Conservation (phyloP, 2,329 filamentous ascomycete species). For the Eutypella sp. region DNA sequence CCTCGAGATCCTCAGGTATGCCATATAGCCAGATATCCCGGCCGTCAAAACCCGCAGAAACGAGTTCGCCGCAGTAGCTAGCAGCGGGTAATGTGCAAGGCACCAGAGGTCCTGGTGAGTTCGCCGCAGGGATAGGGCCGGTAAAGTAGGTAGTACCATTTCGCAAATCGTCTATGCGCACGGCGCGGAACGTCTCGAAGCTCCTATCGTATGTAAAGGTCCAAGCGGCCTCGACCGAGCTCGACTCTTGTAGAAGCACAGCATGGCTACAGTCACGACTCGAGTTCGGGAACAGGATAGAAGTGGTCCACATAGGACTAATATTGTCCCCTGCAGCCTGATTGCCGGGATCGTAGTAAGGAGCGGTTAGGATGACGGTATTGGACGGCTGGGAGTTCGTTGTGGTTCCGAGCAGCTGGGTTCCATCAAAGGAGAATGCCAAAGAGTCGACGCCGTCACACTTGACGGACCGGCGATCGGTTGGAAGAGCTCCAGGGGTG, state of each 20-base stretch:
- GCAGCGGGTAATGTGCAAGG: slow-evolving; percentile 67
- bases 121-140: slow-evolving; percentile 54
- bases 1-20: slow-evolving; percentile 67
- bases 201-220: slow-evolving; percentile 73
- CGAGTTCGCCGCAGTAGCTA: slow-evolving; percentile 64
- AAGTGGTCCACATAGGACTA: slow-evolving; percentile 77
- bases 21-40: slow-evolving; percentile 76
- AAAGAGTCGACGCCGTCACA: slow-evolving; percentile 71
- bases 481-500: slow-evolving; percentile 55
- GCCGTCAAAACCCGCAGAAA: slow-evolving; percentile 67
- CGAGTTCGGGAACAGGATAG: slow-evolving; percentile 79
- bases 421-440: slow-evolving; percentile 72
- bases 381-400: slow-evolving; percentile 58
- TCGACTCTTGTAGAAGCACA: slow-evolving; percentile 59
- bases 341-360: slow-evolving; percentile 70
- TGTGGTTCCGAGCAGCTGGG: slow-evolving; percentile 73
- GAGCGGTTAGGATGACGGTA: slow-evolving; percentile 73
- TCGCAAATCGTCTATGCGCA: slow-evolving; percentile 67
- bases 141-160: slow-evolving; percentile 78
- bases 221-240: slow-evolving; percentile 64
- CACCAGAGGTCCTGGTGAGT: slow-evolving; percentile 52
- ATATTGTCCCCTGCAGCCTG: slow-evolving; percentile 62
- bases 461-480: slow-evolving; percentile 70
- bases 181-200: slow-evolving; percentile 73
- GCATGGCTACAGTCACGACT: slow-evolving; percentile 75